Evolutionary conservation across 2,329 filamentous ascomycete species (phyloP).

Genomic region (Ceratocystis cacaofunesta): DNA sequence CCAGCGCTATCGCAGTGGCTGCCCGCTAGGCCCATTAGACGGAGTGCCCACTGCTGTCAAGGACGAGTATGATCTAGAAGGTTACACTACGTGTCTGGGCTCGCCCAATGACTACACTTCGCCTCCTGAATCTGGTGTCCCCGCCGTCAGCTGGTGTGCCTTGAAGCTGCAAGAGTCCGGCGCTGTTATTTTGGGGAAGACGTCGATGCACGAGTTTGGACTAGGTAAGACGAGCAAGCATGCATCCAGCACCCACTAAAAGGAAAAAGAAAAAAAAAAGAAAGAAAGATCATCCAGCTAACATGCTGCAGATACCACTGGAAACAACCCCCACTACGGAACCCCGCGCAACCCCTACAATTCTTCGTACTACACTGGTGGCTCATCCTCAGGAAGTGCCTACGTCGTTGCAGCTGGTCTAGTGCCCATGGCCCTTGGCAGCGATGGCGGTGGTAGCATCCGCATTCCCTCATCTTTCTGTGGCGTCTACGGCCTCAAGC

Average conservation of each 20-base stretch:
- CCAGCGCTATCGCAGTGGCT: constrained; percentile 35
- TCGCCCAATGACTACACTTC: constrained; percentile 45
- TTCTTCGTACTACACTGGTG: constrained; percentile 56
- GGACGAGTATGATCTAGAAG: constrained; percentile 62
- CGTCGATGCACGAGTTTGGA: constrained; percentile 63
- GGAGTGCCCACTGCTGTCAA: constrained; percentile 62
- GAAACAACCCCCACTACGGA: constrained; percentile 57
- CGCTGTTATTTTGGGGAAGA: constrained; percentile 55
- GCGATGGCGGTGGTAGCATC: constrained; percentile 60
- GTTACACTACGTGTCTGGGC: constrained; percentile 53
- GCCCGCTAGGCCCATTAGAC: constrained; percentile 49
- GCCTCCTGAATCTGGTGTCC: constrained; percentile 24
- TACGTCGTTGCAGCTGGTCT: constrained; percentile 57
- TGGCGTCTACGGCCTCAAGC: constrained; percentile 59
- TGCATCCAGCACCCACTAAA: background rate
- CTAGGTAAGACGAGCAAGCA: constrained; percentile 33
- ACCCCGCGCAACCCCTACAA: constrained; percentile 69
- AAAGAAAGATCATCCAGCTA: background rate
- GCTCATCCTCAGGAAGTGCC: constrained; percentile 58
- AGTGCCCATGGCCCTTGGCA: constrained; percentile 55
- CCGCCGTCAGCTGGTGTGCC: constrained; percentile 52
- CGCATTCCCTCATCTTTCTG: constrained; percentile 60
- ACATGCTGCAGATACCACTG: constrained; percentile 43
- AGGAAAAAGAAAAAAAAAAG: background rate
- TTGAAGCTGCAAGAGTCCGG: constrained; percentile 55